Conservation (phyloP, 2,329 filamentous ascomycete genomes). For the Colletotrichum orchidophilum region DNA sequence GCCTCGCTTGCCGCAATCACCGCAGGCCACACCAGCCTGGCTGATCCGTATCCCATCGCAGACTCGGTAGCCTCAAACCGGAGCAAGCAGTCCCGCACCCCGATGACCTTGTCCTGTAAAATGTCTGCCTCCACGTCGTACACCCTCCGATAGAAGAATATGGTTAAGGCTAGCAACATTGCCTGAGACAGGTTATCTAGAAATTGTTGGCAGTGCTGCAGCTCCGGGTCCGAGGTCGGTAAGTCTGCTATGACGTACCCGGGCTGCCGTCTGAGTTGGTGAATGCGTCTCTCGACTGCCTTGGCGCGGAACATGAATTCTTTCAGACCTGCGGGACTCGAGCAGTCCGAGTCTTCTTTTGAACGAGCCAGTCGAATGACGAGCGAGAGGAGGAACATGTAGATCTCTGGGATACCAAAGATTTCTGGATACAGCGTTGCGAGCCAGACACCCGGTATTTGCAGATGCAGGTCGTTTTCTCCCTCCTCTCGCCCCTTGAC, state of each 20-base stretch:
- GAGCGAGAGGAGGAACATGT: slow-evolving; percentile 44
- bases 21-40: slow-evolving; percentile 48
- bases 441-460: slow-evolving; percentile 46
- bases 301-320: background rate
- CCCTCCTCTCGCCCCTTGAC: slow-evolving; percentile 46
- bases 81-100: slow-evolving; percentile 44
- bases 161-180: background rate
- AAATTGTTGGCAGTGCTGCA: background rate
- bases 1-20: slow-evolving; percentile 51
- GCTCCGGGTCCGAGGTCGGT: background rate
- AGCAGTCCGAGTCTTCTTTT: background rate
- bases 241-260: background rate
- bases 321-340: background rate
- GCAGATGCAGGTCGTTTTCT: slow-evolving; percentile 51
- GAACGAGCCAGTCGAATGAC: slow-evolving; percentile 21
- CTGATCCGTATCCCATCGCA: slow-evolving; percentile 39
- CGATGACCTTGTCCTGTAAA: slow-evolving; percentile 44
- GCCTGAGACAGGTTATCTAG: background rate
- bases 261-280: background rate
- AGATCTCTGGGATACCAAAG: slow-evolving; percentile 49
- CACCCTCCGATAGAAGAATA: background rate
- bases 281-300: background rate
- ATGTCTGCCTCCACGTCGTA: slow-evolving; percentile 44
- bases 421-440: slow-evolving; percentile 52
- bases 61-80: slow-evolving; percentile 39